Conservation (phyloP, 1,284 basidiomycete genomes). For the Tilletia walkeri region DNA sequence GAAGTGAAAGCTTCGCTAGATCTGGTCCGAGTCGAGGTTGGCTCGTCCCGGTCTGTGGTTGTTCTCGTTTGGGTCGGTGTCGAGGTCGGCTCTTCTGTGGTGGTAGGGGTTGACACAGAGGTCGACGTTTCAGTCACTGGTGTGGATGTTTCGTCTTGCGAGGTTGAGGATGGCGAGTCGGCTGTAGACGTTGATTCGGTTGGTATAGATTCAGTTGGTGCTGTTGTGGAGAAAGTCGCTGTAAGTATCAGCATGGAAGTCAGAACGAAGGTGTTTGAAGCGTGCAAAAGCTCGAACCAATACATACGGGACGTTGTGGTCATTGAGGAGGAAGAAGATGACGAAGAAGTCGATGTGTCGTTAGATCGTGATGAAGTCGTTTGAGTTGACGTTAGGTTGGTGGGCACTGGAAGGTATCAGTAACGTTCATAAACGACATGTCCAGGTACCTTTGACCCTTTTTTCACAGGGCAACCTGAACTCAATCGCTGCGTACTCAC, state of each 20-base stretch:
- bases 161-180: conserved; percentile 4
- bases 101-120: neutral
- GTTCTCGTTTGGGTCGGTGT: conserved; percentile 16
- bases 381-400: neutral
- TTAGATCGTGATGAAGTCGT: conserved; percentile 5
- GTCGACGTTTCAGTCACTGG: neutral
- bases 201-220: no score
- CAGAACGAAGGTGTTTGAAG: no score
- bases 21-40: conserved; percentile 24
- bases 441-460: neutral
- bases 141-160: neutral
- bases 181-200: neutral
- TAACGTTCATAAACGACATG: neutral
- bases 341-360: neutral
- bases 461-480: neutral
- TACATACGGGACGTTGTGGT: neutral
- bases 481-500: neutral
- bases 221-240: no score
- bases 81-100: neutral
- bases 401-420: neutral
- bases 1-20: conserved; percentile 24
- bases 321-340: neutral
- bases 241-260: no score
- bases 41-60: neutral
- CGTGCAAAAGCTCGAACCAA: no score